phyloP scores from a whole-genome alignment of 352 stramenopile species.

The Globisporangium middletonii region DNA sequence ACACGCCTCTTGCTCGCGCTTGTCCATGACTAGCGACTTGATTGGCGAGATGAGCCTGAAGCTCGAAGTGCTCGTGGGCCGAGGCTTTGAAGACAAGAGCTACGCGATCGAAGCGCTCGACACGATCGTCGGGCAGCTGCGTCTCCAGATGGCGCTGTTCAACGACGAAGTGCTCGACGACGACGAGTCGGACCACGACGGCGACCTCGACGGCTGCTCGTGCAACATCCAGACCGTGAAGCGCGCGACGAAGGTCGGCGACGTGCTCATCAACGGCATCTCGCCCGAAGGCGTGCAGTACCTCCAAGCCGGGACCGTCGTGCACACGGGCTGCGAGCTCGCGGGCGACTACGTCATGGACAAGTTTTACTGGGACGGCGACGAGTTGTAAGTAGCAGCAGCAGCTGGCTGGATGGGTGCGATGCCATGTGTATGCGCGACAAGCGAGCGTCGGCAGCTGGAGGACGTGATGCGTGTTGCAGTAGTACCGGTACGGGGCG shows the following conservation, averaged over 20 bases:
- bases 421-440: no score
- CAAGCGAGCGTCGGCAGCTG: no score
- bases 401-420: no score
- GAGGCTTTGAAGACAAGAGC: constrained; percentile 66
- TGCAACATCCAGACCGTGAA: constrained; percentile 29
- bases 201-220: constrained; percentile 60
- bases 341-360: constrained; percentile 74
- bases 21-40: constrained; percentile 28
- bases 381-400: constrained; percentile 10
- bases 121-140: constrained; percentile 71
- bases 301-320: constrained; percentile 53
- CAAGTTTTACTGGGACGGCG: constrained; percentile 69
- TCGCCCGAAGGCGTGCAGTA: constrained; percentile 66
- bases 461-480: no score
- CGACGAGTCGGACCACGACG: constrained; percentile 37
- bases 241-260: constrained; percentile 63
- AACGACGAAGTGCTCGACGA: constrained; percentile 77
- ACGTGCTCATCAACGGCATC: constrained; percentile 72
- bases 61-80: constrained; percentile 59
- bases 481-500: no score
- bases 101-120: constrained; percentile 65
- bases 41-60: constrained; percentile 68
- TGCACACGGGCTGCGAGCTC: constrained; percentile 55
- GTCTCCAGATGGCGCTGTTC: constrained; percentile 66
- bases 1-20: neutral